Percentiles rank a stretch among this genome's conserved stretches.
These are phyloP conservation scores for Fagopyrum esculentum DNA, from an alignment of 148 eudicot genomes.

Conservation along the genomic window DNA sequence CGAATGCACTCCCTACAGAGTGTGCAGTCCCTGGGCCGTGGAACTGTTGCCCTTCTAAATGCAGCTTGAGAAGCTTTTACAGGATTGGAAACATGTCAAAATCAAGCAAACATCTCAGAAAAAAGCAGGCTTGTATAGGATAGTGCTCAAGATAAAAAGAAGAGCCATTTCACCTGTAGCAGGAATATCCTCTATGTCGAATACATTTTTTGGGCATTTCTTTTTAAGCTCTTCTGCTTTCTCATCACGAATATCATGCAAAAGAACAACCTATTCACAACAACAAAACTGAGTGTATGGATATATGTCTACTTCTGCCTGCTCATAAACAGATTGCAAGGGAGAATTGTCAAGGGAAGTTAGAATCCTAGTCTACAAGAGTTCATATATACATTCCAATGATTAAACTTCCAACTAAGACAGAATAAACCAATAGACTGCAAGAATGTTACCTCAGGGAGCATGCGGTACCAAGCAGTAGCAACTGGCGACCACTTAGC, in stretches of 20 bases:
- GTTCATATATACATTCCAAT: neutral
- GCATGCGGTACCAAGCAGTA: slow-evolving; percentile 97
- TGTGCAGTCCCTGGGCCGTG: slow-evolving; percentile 76
- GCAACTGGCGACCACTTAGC: slow-evolving; percentile 99
- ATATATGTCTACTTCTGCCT: neutral
- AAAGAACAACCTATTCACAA: slow-evolving; percentile 48
- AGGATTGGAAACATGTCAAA: neutral
- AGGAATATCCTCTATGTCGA: slow-evolving; percentile 81
- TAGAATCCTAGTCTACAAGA: neutral
- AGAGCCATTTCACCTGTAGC: slow-evolving; percentile 30
- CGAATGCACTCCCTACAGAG: slow-evolving; percentile 88
- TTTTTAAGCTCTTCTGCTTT: slow-evolving; percentile 53
- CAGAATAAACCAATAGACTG: neutral
- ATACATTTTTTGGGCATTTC: slow-evolving; percentile 71
- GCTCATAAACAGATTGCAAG: neutral
- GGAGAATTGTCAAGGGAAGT: neutral
- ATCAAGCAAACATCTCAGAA: slow-evolving; percentile 1
- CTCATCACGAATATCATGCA: slow-evolving; percentile 59
- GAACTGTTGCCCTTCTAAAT: slow-evolving; percentile 63
- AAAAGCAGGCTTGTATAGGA: neutral
- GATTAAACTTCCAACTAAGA: neutral
- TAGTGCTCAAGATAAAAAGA: neutral
- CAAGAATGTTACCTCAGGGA: slow-evolving; percentile 63
- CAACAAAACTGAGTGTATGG: neutral
- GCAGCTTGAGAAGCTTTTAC: neutral